phyloP scores from a whole-genome alignment of 2,329 filamentous ascomycete genomes.

The Curvularia sp. region DNA sequence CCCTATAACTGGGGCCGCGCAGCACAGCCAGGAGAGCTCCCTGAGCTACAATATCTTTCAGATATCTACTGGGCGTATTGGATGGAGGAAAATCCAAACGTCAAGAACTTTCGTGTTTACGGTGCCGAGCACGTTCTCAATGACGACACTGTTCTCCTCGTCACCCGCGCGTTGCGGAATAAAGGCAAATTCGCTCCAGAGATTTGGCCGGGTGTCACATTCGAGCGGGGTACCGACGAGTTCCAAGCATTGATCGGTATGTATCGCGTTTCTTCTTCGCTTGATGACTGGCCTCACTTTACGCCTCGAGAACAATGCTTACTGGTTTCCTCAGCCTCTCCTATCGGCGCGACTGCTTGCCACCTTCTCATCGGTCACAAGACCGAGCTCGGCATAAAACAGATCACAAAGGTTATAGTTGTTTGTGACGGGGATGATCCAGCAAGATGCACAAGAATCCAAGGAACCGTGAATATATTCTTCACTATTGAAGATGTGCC shows the following conservation, averaged over 20 bases:
- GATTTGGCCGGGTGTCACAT: conserved; percentile 29
- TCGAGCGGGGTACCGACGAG: conserved; percentile 23
- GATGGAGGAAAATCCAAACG: conserved; percentile 21
- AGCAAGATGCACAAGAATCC: background rate
- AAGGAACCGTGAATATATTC: conserved; percentile 20
- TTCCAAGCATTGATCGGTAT: conserved; percentile 32
- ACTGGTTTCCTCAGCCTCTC: conserved; percentile 21
- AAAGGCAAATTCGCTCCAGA: conserved; percentile 2
- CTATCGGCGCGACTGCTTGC: conserved; percentile 28
- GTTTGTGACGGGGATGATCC: conserved; percentile 10
- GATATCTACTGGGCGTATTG: conserved; percentile 38
- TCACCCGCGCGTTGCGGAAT: conserved; percentile 26
- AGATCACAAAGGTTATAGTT: conserved; percentile 22
- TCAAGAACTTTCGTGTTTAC: conserved; percentile 32
- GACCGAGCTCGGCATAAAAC: conserved; percentile 28
- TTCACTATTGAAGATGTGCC: conserved; percentile 27
- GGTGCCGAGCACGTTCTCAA: conserved; percentile 26
- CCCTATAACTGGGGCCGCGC: conserved; percentile 12
- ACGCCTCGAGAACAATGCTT: too few species aligned
- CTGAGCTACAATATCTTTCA: conserved; percentile 22
- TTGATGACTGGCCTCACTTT: too few species aligned
- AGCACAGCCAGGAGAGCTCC: conserved; percentile 27
- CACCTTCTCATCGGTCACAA: conserved; percentile 28
- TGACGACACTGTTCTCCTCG: conserved; percentile 20
- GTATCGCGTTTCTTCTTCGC: background rate